Evolutionary conservation across 306 rosid genomes (phyloP), one percentile per base, ranked within the genome.

Genomic region (Quercus suber): DNA sequence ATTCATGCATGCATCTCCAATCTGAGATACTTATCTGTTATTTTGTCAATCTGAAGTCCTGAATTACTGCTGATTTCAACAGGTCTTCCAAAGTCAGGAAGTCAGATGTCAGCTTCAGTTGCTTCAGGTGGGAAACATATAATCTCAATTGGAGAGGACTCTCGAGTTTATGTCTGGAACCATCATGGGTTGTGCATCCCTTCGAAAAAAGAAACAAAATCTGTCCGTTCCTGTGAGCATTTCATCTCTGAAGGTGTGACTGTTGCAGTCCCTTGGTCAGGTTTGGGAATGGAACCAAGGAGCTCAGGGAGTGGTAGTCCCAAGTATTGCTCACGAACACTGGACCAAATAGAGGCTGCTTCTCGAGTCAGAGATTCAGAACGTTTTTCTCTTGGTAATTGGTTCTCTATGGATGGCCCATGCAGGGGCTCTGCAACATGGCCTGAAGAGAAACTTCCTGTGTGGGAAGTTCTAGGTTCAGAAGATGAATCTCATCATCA

Each of bases 401-500:
- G 94, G 96, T 90, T 92, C 86, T 85, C 91, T 55, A 67, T 81
- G 20, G 93, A 95, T 33, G 87, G 85, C 18, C 6, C 87, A 2
- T 84, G 89, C 85, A 84, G 87, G 21, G 87, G 91, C 4, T 86
- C 97, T 3, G 85, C 83, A 74, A 95, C 97, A 28, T 92, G 98
- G 99, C 99, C 98, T 0, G 96, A 91, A 71, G 99, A 95, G 90
- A 89, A 90, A 78, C 97, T 93, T 71, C 92, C 97, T 4, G 56
- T 53, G 2, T 88, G 90, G 83, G 88, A 82, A 68, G 68, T 78
- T 56, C 86, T 87, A 23, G 68, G 74, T 69, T 27, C 70, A 13
- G 88, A 78, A 41, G 82, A 74, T 28, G 91, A 86, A 77, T 51
- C 71, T 77, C 73, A 77, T 51, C 15, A 33, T 30, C 52, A 63